Base-by-base conservation (phyloP, 495 filamentous ascomycete species). In the Mycothermus thermophilus region DNA sequence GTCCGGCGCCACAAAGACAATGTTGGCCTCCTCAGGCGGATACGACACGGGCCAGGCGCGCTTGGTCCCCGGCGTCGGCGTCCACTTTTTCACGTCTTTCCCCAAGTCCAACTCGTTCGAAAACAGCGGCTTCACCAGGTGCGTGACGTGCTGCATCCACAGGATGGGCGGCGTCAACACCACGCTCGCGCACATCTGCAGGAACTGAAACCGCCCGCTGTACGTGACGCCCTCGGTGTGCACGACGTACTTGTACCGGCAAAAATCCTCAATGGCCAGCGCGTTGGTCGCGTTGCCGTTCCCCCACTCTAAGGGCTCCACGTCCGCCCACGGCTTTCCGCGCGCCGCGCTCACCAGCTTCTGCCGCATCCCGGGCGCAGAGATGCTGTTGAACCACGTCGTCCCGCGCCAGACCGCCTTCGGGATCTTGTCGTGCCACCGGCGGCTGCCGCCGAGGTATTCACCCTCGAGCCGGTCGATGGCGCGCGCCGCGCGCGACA, bases 351-450 rank as follows among this genome's bases (percentile, higher is more conserved):
- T 30, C 0, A 73, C 35, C 0, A 74, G 53, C 27, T 65, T 60
- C 23, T 61, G 58, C 22, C 69, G 59, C 38, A 67, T 34, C 0
- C 49, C 51, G 3, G 58, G 62, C 15, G 49, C 50, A 30, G 54
- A 52, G n/a, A 59, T 42, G 34, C 51, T 50, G 54, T 67, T 68
- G 46, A 59, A 71, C 56, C 59, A 63, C 11, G 62, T 40, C 26
- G 68, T 71, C 5, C 81, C 82, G 22, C 81, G 65, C 82, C 82
- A 85, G 2, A 83, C 62, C 0, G 76, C 71, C 44, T 75, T 69
- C 25, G 71, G 64, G 42, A 66, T 69, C 48, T 87, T 87, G 3
- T 61, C 42, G 8, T 50, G 38, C 58, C 64, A 67, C 2, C 32
- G 36, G 30, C 20, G 12, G 3, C 10, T 10, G 19, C n/a, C 2